phyloP scores from a whole-genome alignment of 306 rosid species.

The Glycyrrhiza uralensis region DNA sequence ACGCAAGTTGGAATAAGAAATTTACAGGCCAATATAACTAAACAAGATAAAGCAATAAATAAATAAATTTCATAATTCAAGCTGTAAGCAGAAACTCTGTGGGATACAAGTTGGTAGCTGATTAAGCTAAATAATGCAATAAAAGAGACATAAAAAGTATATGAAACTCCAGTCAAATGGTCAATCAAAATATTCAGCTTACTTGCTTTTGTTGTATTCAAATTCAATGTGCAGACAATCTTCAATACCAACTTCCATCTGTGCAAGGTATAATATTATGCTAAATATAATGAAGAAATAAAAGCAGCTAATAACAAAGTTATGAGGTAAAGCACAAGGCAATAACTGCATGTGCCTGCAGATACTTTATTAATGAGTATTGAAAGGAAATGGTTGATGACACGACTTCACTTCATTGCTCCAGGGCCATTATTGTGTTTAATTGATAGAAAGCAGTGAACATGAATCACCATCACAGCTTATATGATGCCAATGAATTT shows the following conservation, averaged over 20 bases:
- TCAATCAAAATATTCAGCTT: slow-evolving; percentile 38
- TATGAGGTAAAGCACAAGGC: slow-evolving; percentile 11
- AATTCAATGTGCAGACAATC: slow-evolving; percentile 98
- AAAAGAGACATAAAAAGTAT: neutral
- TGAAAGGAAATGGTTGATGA: slow-evolving; percentile 13
- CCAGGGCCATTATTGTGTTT: neutral
- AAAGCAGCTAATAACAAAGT: slow-evolving; percentile 10
- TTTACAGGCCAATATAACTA: neutral
- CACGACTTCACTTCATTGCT: slow-evolving; percentile 4
- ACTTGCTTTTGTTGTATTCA: slow-evolving; percentile 99
- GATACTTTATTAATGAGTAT: slow-evolving; percentile 7
- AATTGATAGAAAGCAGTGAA: neutral
- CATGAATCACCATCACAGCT: neutral
- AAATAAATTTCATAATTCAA: slow-evolving; percentile 14
- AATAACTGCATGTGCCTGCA: slow-evolving; percentile 16
- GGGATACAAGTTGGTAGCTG: slow-evolving; percentile 5
- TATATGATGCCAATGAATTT: slow-evolving; percentile 7
- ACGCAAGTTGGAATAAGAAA: neutral
- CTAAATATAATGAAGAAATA: slow-evolving; percentile 20
- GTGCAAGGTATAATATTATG: slow-evolving; percentile 30
- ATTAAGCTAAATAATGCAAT: neutral
- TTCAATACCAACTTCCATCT: slow-evolving; percentile 99
- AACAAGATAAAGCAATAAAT: neutral
- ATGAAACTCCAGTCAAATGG: slow-evolving; percentile 11
- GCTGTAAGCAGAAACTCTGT: neutral